These are phyloP conservation scores for Penicillium hesseltinei DNA, from an alignment of 2,329 filamentous ascomycete species.

Conservation along the genomic window DNA sequence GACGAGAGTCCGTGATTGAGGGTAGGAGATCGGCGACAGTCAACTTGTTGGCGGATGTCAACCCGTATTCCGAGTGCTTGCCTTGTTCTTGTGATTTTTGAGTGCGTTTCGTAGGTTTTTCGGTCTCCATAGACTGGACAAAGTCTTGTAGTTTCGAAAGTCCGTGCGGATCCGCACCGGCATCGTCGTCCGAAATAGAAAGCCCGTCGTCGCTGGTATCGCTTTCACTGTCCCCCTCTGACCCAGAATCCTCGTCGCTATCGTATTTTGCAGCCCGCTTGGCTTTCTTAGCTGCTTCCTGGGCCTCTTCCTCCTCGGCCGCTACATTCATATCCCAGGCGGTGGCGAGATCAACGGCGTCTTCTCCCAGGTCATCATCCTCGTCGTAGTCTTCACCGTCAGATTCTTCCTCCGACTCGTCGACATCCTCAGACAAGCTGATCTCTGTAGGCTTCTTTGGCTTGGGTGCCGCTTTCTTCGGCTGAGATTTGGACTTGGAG, in stretches of 20 bases:
- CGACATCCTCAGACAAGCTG: slow-evolving; percentile 52
- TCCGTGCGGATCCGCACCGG: slow-evolving; percentile 50
- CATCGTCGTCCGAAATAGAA: slow-evolving; percentile 47
- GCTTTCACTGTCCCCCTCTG: slow-evolving; percentile 49
- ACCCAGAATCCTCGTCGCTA: slow-evolving; percentile 36
- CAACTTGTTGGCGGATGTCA: slow-evolving; percentile 64
- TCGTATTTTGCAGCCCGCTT: slow-evolving; percentile 34
- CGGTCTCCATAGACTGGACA: slow-evolving; percentile 62
- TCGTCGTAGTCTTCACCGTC: slow-evolving; percentile 30
- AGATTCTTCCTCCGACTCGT: slow-evolving; percentile 43
- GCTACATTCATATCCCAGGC: slow-evolving; percentile 56
- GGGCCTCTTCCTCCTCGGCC: slow-evolving; percentile 43
- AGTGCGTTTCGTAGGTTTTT: slow-evolving; percentile 34
- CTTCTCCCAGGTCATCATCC: slow-evolving; percentile 61
- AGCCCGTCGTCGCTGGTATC: slow-evolving; percentile 42
- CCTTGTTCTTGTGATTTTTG: slow-evolving; percentile 56
- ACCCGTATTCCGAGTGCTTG: slow-evolving; percentile 59
- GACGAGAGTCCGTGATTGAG: slow-evolving; percentile 68
- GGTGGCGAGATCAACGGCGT: slow-evolving; percentile 62
- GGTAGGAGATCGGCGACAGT: slow-evolving; percentile 73
- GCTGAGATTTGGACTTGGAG: slow-evolving; percentile 38
- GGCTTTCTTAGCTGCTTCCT: slow-evolving; percentile 30
- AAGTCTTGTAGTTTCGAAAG: slow-evolving; percentile 66
- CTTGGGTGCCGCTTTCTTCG: slow-evolving; percentile 22
- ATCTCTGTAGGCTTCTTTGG: slow-evolving; percentile 39